A percentile compares a stretch with the other conserved stretches of the same genome.
Evolutionary conservation across 129 eudicot genomes (phyloP).

Genomic region (Rutidosis leptorrhynchoides): DNA sequence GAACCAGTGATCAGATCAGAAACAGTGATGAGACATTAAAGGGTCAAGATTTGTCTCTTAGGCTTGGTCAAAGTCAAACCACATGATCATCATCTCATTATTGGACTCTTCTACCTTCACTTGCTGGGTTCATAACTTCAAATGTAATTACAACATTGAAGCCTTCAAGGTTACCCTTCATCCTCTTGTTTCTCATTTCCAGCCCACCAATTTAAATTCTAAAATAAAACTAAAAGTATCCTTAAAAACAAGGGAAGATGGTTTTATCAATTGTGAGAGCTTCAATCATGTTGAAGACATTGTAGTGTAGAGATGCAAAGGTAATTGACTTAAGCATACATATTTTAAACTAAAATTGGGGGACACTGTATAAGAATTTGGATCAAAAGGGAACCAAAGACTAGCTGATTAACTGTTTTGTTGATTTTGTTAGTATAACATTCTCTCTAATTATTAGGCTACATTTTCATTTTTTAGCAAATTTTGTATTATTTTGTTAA

Average conservation of each 20-base stretch:
- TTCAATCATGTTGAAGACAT: conserved; percentile 20
- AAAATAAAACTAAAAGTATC: too few relatives aligned
- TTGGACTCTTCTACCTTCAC: conserved; percentile 2
- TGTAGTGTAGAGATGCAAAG: conserved; percentile 13
- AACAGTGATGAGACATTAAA: conserved; percentile 37
- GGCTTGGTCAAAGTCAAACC: conserved; percentile 25
- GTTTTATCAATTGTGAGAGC: conserved; percentile 16
- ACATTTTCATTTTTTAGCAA: conserved; percentile 8
- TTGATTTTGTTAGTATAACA: neutral
- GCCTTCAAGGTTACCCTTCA: conserved; percentile 26
- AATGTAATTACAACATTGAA: conserved; percentile 12
- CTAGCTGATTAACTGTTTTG: neutral
- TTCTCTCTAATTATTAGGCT: conserved; percentile 8
- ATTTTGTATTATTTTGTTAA: conserved; percentile 9
- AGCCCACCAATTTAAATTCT: too few relatives aligned
- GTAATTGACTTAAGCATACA: neutral
- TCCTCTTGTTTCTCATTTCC: conserved; percentile 11
- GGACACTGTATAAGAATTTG: conserved; percentile 12
- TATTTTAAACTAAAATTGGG: neutral
- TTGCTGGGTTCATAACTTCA: conserved; percentile 21
- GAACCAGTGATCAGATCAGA: conserved; percentile 32
- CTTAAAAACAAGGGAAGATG: conserved; percentile 27
- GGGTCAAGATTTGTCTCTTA: conserved; percentile 34
- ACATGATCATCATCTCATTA: conserved; percentile 29
- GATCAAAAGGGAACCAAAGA: conserved; percentile 3